These are phyloP conservation scores for Kodamaea fungicola DNA, from an alignment of 1,139 yeast species.

Conservation along the genomic window DNA sequence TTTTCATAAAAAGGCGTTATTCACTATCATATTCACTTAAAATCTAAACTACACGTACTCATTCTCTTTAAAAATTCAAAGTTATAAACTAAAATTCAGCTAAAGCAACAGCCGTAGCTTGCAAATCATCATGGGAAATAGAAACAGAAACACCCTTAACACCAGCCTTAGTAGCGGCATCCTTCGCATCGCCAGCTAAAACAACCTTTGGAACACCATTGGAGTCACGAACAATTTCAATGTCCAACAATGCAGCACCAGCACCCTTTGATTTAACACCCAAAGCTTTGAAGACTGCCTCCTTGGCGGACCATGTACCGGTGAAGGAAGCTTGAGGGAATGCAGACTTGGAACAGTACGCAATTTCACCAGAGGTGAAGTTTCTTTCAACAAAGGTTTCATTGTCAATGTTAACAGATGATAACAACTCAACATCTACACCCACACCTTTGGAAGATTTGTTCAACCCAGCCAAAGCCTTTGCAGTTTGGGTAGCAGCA, in stretches of 20 bases:
- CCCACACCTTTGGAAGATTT: conserved; percentile 75
- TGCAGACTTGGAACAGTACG: conserved; percentile 71
- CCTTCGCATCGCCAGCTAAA: conserved; percentile 71
- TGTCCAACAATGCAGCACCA: conserved; percentile 89
- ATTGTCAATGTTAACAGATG: conserved; percentile 76
- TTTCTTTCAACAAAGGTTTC: conserved; percentile 89
- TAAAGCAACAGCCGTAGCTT: conserved; percentile 96
- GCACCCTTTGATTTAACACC: conserved; percentile 90
- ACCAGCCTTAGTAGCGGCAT: conserved; percentile 68
- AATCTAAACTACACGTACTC: no score
- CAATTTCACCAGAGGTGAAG: conserved; percentile 77
- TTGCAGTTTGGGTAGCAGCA: conserved; percentile 42
- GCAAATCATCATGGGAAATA: conserved; percentile 94
- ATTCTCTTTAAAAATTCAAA: background rate
- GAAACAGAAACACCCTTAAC: conserved; percentile 76
- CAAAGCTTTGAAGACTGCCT: conserved; percentile 95
- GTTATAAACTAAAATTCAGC: conserved; percentile 50
- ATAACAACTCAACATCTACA: conserved; percentile 90
- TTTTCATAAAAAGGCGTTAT: no score
- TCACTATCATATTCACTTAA: no score
- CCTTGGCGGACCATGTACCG: conserved; percentile 99
- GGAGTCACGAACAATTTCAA: conserved; percentile 74
- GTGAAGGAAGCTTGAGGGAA: conserved; percentile 87
- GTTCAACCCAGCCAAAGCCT: conserved; percentile 47
- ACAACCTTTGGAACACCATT: conserved; percentile 82